Percentiles rank a stretch among this genome's conserved stretches.
Conservation (phyloP, 164 flowering plant species). For the Chimonanthus salicifolius region DNA sequence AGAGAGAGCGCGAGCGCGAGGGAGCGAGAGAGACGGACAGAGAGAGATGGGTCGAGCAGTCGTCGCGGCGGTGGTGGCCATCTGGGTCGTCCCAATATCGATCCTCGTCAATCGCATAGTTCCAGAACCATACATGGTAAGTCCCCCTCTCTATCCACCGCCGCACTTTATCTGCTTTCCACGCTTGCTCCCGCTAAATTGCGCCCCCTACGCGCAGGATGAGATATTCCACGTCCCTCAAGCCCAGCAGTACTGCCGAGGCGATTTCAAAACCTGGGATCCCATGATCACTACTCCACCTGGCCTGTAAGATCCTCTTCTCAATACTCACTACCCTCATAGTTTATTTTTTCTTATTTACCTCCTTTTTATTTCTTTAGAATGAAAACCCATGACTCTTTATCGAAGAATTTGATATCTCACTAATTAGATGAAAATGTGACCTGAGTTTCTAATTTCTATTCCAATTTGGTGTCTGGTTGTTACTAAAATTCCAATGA, state of each 20-base stretch:
- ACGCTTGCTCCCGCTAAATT: background rate
- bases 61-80: constrained; percentile 48
- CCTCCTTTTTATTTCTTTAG: background rate
- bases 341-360: background rate
- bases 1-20: no score
- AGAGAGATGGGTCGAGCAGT: constrained; percentile 56
- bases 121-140: constrained; percentile 86
- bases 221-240: constrained; percentile 94
- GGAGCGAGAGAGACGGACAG: background rate
- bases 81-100: constrained; percentile 70
- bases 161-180: background rate
- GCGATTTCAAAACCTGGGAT: constrained; percentile 86
- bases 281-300: constrained; percentile 99
- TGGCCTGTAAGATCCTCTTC: constrained; percentile 57
- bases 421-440: background rate
- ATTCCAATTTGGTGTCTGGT: background rate
- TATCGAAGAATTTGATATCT: background rate
- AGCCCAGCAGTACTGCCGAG: constrained; percentile 79
- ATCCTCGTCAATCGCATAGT: constrained; percentile 65
- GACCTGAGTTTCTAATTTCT: background rate
- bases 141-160: background rate
- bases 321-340: background rate
- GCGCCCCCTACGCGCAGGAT: constrained; percentile 39
- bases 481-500: background rate
- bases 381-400: background rate